Evolutionary conservation across 2,329 filamentous ascomycete genomes (phyloP).

Genomic region (Dactylellina haptotyla): DNA sequence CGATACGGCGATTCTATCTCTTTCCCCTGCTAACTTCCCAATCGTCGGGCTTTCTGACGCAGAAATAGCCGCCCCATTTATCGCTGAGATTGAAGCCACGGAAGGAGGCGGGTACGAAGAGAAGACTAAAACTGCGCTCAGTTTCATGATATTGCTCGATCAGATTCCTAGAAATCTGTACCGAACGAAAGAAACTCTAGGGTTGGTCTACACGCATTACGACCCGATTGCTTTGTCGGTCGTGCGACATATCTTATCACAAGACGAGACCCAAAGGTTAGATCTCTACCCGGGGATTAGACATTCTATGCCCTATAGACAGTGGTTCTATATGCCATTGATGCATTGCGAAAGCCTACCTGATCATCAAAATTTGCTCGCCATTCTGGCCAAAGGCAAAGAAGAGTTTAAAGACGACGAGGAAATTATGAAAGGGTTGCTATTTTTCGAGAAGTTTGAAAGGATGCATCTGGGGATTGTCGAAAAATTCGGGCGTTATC

Average conservation of each 20-base stretch:
- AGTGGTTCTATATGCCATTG: conserved; percentile 71
- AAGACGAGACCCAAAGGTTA: conserved; percentile 57
- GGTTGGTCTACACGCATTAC: conserved; percentile 67
- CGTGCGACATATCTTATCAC: conserved; percentile 59
- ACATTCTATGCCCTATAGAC: conserved; percentile 60
- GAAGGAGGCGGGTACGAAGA: conserved; percentile 18
- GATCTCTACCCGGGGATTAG: conserved; percentile 59
- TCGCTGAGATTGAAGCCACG: conserved; percentile 34
- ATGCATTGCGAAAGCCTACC: conserved; percentile 69
- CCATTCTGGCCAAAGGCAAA: conserved; percentile 20
- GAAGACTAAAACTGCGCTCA: conserved; percentile 60
- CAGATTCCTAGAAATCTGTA: conserved; percentile 73
- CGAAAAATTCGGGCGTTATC: conserved; percentile 69
- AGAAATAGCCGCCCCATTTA: conserved; percentile 37
- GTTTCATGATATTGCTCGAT: conserved; percentile 70
- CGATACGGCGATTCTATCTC: conserved; percentile 15
- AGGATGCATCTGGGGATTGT: conserved; percentile 66
- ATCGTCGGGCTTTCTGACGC: conserved; percentile 32
- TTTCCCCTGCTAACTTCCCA: conserved; percentile 41
- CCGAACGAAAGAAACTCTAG: conserved; percentile 64
- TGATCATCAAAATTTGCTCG: conserved; percentile 63
- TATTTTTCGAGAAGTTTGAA: conserved; percentile 61
- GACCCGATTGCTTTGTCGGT: conserved; percentile 65
- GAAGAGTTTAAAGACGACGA: conserved; percentile 59
- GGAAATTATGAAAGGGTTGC: conserved; percentile 59